These are phyloP conservation scores for Penicillium sp. DNA, from an alignment of 2,329 filamentous ascomycete genomes.

Conservation along the genomic window DNA sequence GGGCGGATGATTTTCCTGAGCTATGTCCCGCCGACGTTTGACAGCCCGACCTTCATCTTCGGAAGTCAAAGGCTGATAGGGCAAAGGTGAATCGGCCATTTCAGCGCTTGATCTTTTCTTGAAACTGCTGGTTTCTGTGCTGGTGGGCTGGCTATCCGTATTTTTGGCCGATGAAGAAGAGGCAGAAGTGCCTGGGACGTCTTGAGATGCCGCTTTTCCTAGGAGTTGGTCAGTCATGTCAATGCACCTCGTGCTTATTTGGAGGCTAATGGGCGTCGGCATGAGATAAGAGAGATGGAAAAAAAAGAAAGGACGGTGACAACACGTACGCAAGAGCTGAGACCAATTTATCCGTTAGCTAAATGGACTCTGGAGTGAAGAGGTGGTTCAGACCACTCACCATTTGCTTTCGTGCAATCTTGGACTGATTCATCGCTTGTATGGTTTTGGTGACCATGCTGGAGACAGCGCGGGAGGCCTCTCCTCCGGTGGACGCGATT, in stretches of 20 bases:
- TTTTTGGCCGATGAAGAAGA: neutral
- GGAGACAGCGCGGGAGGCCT: conserved; percentile 27
- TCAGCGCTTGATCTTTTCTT: conserved; percentile 12
- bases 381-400: conserved; percentile 20
- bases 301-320: neutral
- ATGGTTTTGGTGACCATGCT: conserved; percentile 37
- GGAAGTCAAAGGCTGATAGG: neutral
- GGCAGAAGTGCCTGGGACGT: neutral
- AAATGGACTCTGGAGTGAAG: neutral
- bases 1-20: conserved; percentile 19
- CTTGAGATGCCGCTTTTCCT: conserved; percentile 2
- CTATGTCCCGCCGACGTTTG: conserved; percentile 10
- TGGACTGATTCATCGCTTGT: conserved; percentile 33
- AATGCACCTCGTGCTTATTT: neutral
- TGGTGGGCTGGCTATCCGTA: conserved; percentile 3
- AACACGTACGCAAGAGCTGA: conserved; percentile 17
- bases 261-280: neutral
- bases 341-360: conserved; percentile 2
- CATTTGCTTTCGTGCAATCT: conserved; percentile 30
- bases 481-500: conserved; percentile 20
- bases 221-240: neutral
- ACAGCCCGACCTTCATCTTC: conserved; percentile 5
- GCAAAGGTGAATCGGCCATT: conserved; percentile 1
- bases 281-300: neutral
- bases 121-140: conserved; percentile 9